These are phyloP conservation scores for Stagonosporopsis cucurbitacearum DNA, from an alignment of 2,329 filamentous ascomycete species.

Conservation along the genomic window DNA sequence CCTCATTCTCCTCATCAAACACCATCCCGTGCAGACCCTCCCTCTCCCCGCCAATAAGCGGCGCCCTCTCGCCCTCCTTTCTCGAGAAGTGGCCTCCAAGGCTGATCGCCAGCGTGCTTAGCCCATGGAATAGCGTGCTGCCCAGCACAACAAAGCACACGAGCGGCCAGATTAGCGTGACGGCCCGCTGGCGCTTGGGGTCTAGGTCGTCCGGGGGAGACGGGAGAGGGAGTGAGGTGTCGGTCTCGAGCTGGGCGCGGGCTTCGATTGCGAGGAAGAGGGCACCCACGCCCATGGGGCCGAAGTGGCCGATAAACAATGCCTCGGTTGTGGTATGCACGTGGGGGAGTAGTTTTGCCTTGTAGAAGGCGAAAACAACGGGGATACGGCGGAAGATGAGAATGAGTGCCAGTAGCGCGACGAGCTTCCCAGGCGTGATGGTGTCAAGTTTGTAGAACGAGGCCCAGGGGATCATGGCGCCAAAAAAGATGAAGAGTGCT, in stretches of 20 bases:
- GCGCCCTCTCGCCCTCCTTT: slow-evolving; percentile 56
- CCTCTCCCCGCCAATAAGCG: slow-evolving; percentile 58
- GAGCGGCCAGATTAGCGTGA: slow-evolving; percentile 61
- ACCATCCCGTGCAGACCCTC: slow-evolving; percentile 60
- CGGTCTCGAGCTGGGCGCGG: slow-evolving; percentile 59
- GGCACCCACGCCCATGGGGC: slow-evolving; percentile 64
- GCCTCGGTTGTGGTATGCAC: slow-evolving; percentile 60
- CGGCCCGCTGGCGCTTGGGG: slow-evolving; percentile 45
- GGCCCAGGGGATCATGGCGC: slow-evolving; percentile 61
- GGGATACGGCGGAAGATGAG: slow-evolving; percentile 61
- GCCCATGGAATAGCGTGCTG: slow-evolving; percentile 61
- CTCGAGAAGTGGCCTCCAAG: slow-evolving; percentile 56
- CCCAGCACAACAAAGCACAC: slow-evolving; percentile 62
- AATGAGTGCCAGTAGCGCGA: slow-evolving; percentile 58
- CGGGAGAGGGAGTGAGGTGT: slow-evolving; percentile 53
- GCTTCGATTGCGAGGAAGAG: slow-evolving; percentile 65
- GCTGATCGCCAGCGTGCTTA: slow-evolving; percentile 60
- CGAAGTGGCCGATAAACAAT: slow-evolving; percentile 63
- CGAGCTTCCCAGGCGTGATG: slow-evolving; percentile 53
- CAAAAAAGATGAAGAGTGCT: slow-evolving; percentile 63
- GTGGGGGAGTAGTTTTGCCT: slow-evolving; percentile 53
- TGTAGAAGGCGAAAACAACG: slow-evolving; percentile 57
- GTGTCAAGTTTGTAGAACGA: slow-evolving; percentile 47
- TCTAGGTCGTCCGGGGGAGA: slow-evolving; percentile 50
- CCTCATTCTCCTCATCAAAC: slow-evolving; percentile 48